Percentiles rank a stretch among this genome's conserved stretches.
These are phyloP conservation scores for Acanthamoeba healyi DNA, from an alignment of 208 protist species.

Conservation along the genomic window DNA sequence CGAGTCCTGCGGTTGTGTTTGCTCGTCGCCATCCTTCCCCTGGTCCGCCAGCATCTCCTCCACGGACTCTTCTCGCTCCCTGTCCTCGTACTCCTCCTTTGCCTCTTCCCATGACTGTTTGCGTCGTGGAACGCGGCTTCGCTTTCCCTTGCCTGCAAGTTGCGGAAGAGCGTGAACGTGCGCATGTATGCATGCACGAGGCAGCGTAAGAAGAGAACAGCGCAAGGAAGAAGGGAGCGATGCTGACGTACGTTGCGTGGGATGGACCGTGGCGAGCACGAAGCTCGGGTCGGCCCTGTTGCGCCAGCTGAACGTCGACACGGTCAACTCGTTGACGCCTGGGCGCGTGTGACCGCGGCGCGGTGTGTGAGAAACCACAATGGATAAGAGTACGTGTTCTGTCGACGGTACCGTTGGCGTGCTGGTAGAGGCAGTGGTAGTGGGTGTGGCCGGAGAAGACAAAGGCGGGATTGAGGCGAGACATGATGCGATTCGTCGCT, in stretches of 20 bases:
- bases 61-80: background rate
- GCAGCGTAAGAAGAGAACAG: no score
- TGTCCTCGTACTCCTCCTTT: background rate
- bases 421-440: slow-evolving; percentile 59
- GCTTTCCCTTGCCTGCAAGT: background rate
- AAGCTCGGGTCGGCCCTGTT: slow-evolving; percentile 59
- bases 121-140: background rate
- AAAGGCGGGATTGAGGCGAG: slow-evolving; percentile 40
- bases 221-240: background rate
- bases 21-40: background rate
- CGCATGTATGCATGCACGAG: no score
- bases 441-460: slow-evolving; percentile 71
- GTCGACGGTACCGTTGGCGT: slow-evolving; percentile 67
- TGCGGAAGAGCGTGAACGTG: no score
- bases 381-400: no score
- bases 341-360: no score
- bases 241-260: background rate
- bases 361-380: no score
- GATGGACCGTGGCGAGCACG: slow-evolving; percentile 58
- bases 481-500: slow-evolving; percentile 6
- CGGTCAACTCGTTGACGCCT: slow-evolving; percentile 27
- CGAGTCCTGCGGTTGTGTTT: no score
- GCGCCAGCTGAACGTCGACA: slow-evolving; percentile 66
- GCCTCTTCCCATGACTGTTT: background rate
- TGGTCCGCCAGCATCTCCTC: background rate